Base-by-base conservation (phyloP, 1,139 yeast genomes). In the Sugiyamaella grinbergsii region DNA sequence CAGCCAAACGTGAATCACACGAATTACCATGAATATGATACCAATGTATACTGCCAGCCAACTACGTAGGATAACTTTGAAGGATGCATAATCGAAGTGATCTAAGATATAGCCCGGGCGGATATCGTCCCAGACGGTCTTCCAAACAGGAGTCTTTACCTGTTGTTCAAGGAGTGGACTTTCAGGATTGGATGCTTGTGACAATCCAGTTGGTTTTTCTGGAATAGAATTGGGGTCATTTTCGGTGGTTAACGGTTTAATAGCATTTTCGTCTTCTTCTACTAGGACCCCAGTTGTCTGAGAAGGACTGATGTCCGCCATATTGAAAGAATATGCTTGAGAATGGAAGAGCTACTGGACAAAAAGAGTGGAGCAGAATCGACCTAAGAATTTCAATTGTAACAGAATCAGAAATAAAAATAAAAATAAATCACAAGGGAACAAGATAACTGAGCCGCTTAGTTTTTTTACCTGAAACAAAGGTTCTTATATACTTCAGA, bases 31-130 rank as follows among this genome's bases (percentile, higher is more conserved):
- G 7, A 66, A 36, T 11, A 65, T 13, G 4, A 58, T 42, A 4
- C 59, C 50, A 4, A 60, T 54, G 62, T 66, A 63, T 47, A 60
- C 42, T 44, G 55, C 58, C 7, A 61, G 22, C 67, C 68, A 66
- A 0, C 66, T 59, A 4, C 70, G 54, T 6, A 61, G 33, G 1
- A 62, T 58, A 5, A 55, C 45, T 38, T 59, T 60, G 32, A 63
- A 44, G 18, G 67, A 62, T 5, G 51, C 38, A n/a, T 28, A 45
- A 41, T 66, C 66, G 11, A 64, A 56, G 37, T 66, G 68, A 15
- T 57, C 60, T 5, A 66, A 45, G 11, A 66, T 42, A 20, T 54
- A 57, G n/a, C 56, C 56, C 0, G 70, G 70, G 33, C 64, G 54
- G 15, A 34, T 19, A 4, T 43, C 47, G 7, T 33, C 41, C 47